Conservation (phyloP, 1,284 basidiomycete genomes). For the Schizopora paradoxa region DNA sequence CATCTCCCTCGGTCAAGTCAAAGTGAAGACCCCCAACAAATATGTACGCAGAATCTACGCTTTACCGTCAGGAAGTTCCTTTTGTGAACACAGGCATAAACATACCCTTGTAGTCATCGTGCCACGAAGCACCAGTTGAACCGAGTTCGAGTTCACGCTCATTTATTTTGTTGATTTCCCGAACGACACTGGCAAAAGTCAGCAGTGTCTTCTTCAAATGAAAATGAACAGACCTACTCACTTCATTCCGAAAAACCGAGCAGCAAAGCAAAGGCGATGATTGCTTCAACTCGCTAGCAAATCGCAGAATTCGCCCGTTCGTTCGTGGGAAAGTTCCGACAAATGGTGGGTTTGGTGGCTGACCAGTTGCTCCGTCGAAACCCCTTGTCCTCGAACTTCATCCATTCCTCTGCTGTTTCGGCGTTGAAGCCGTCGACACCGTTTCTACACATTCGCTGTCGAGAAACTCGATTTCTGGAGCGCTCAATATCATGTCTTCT, state of each 20-base stretch:
- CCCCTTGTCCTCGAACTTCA: too few relatives aligned
- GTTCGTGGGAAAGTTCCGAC: too few relatives aligned
- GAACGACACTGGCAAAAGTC: constrained; percentile 63
- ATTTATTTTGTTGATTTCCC: constrained; percentile 92
- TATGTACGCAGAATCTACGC: constrained; percentile 87
- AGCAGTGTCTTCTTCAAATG: constrained; percentile 15
- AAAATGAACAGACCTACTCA: constrained; percentile 33
- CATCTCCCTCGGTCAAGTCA: constrained; percentile 95
- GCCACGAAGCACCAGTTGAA: constrained; percentile 79
- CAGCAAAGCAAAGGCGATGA: too few relatives aligned
- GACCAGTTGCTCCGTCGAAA: too few relatives aligned
- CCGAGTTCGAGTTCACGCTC: constrained; percentile 87
- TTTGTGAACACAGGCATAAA: neutral
- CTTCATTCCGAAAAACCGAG: too few relatives aligned
- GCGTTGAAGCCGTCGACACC: too few relatives aligned
- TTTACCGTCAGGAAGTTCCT: constrained; percentile 10
- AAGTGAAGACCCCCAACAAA: constrained; percentile 83
- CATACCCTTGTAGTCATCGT: constrained; percentile 88
- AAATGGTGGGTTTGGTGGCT: too few relatives aligned
- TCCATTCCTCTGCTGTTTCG: too few relatives aligned
- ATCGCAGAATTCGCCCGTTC: too few relatives aligned
- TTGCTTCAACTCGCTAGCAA: too few relatives aligned
- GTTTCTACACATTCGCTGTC: too few relatives aligned
- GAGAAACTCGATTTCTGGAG: too few relatives aligned
- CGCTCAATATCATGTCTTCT: neutral